Base-by-base conservation (phyloP, 306 rosid genomes). In the Lotus japonicus region DNA sequence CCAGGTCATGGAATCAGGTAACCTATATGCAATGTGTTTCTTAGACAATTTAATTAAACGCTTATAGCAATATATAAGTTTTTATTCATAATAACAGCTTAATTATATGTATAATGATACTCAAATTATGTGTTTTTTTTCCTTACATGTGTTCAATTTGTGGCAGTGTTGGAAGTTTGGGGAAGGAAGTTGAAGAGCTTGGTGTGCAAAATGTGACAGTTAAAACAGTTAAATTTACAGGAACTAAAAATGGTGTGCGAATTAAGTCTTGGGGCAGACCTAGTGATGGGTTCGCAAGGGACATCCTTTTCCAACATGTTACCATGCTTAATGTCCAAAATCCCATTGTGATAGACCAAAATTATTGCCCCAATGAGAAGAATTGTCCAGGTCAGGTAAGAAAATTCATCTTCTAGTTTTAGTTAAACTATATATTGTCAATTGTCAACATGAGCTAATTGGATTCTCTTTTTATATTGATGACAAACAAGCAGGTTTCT, bases 1-100 rank as follows among this genome's bases (percentile, higher is more conserved):
- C 92, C 89, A 0, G 89, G 92, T 28, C 92, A 87, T 36, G 91
- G 91, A 52, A 81, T 86, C 12, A 86, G 91, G 91, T 83, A 62
- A 10, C 33, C 7, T 31, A 31, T 26, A 5, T 26, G 4, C n/a
- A n/a, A n/a, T n/a, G n/a, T n/a, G n/a, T n/a, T n/a, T n/a, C n/a
- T 28, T 31, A 31, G 5, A 31, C 36, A 31, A 7, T 5, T 31
- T 31, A 31, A 31, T 31, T 31, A 31, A 31, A 7, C 36, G 36
- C 1, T 31, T 5, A 6, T 4, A 5, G 6, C 33, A 28, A 28
- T 28, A n/a, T n/a, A n/a, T n/a, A 28, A 28, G 33, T 28, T 28
- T 3, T 28, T 28, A 28, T 28, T 21, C 26, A 21, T 21, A n/a
- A n/a, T 21, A 21, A 21, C 23, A 21, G 23, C 23, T 21, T 21